Percentiles rank a stretch among this genome's conserved stretches.
These are phyloP conservation scores for Aureobasidium sp. DNA, from an alignment of 2,329 filamentous ascomycete genomes.

Conservation along the genomic window DNA sequence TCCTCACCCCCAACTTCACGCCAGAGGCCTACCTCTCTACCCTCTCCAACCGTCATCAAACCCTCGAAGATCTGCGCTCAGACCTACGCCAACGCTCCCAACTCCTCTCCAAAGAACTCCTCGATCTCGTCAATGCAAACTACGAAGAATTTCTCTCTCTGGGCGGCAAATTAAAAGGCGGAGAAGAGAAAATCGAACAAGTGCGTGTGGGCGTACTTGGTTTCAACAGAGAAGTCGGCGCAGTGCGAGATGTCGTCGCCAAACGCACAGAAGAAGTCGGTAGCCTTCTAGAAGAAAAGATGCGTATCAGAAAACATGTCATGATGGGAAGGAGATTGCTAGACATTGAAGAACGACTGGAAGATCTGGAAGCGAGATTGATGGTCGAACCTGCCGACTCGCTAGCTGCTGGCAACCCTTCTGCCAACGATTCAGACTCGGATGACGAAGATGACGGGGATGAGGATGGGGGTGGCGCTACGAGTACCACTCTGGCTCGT, in stretches of 20 bases:
- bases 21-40: conserved; percentile 77
- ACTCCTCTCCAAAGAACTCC: conserved; percentile 73
- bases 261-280: conserved; percentile 58
- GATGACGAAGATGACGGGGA: conserved; percentile 30
- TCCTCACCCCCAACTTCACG: conserved; percentile 70
- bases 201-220: conserved; percentile 80
- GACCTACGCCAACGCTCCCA: conserved; percentile 78
- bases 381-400: conserved; percentile 40
- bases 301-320: conserved; percentile 55
- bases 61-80: conserved; percentile 81
- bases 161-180: conserved; percentile 73
- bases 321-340: conserved; percentile 56
- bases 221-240: conserved; percentile 74
- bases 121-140: conserved; percentile 92
- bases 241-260: conserved; percentile 60
- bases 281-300: conserved; percentile 59
- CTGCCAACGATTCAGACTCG: conserved; percentile 25
- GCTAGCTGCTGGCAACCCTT: neutral
- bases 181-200: conserved; percentile 86
- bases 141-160: conserved; percentile 86
- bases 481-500: conserved; percentile 29
- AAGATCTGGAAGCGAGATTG: conserved; percentile 56
- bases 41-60: conserved; percentile 82
- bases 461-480: conserved; percentile 28
- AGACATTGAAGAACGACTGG: conserved; percentile 58